A percentile compares a stretch with the other conserved stretches of the same genome.
These are phyloP conservation scores for Acanthamoeba royreba DNA, from an alignment of 208 protist species.

Conservation along the genomic window DNA sequence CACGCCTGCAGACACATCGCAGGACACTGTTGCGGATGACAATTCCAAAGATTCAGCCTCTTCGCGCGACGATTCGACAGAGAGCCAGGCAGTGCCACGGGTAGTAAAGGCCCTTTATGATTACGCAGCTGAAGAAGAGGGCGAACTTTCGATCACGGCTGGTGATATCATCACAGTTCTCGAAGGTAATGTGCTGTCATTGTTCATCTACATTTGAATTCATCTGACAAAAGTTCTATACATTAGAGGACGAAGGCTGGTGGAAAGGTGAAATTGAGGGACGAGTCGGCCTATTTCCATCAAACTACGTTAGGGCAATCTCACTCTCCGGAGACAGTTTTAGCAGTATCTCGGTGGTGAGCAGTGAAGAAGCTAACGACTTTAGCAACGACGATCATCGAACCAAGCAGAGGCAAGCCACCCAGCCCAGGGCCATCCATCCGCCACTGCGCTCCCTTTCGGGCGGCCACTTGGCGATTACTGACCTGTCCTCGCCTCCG, in stretches of 20 bases:
- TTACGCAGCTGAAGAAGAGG: background rate
- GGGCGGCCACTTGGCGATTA: background rate
- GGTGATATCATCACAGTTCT: constrained; percentile 20
- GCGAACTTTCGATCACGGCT: background rate
- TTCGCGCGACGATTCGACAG: background rate
- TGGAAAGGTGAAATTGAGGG: background rate
- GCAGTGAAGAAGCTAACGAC: background rate
- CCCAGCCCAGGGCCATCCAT: background rate
- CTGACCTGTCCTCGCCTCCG: background rate
- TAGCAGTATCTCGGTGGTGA: background rate
- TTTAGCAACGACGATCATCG: background rate
- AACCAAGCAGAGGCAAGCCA: background rate
- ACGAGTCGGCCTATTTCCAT: background rate
- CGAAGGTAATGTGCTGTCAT: background rate
- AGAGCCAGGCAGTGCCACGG: background rate
- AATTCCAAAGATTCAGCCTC: background rate
- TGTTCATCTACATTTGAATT: background rate
- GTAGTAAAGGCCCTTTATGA: background rate
- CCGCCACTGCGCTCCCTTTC: background rate
- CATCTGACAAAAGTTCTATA: background rate
- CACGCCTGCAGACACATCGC: too few species aligned
- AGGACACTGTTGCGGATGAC: too few species aligned
- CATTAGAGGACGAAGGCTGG: background rate
- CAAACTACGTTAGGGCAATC: background rate
- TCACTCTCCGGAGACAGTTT: background rate